A percentile compares a stretch with the other conserved stretches of the same genome.
Evolutionary conservation across 129 eudicot species (phyloP).

Genomic region (Kitagawia praeruptora): DNA sequence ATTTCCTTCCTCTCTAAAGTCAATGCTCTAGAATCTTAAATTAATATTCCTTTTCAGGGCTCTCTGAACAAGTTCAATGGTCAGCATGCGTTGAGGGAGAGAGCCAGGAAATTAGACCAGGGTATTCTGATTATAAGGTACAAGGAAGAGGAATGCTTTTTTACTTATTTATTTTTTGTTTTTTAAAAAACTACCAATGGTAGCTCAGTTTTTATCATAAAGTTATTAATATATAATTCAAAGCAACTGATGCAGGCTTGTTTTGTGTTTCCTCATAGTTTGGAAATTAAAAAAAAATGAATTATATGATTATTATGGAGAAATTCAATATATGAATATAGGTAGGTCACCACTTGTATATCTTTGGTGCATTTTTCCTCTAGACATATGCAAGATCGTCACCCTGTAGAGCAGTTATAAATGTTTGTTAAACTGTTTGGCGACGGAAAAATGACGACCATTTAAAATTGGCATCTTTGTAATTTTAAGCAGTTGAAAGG

Average conservation of each 20-base stretch:
- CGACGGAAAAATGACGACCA: neutral
- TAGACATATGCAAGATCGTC: neutral
- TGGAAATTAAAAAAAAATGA: neutral
- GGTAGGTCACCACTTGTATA: neutral
- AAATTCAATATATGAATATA: neutral
- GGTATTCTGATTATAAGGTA: conserved; percentile 96
- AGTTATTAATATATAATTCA: neutral
- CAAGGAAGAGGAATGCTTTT: conserved; percentile 1
- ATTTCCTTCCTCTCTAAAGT: neutral
- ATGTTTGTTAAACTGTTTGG: neutral
- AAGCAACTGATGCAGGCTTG: neutral
- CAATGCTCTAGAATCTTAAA: neutral
- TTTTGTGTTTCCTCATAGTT: neutral
- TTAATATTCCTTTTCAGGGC: conserved; percentile 45
- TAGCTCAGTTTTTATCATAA: neutral
- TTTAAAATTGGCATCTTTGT: neutral
- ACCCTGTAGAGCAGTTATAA: neutral
- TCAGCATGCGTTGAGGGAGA: conserved; percentile 95
- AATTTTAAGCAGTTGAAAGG: neutral
- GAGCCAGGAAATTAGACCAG: conserved; percentile 91
- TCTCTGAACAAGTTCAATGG: conserved; percentile 91
- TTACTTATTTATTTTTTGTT: neutral
- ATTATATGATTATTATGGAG: neutral
- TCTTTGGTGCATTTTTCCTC: neutral
- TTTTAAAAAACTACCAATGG: neutral